These are phyloP conservation scores for Phascolomyces articulosus DNA, from an alignment of 371 early-diverging fungal species.

Conservation along the genomic window DNA sequence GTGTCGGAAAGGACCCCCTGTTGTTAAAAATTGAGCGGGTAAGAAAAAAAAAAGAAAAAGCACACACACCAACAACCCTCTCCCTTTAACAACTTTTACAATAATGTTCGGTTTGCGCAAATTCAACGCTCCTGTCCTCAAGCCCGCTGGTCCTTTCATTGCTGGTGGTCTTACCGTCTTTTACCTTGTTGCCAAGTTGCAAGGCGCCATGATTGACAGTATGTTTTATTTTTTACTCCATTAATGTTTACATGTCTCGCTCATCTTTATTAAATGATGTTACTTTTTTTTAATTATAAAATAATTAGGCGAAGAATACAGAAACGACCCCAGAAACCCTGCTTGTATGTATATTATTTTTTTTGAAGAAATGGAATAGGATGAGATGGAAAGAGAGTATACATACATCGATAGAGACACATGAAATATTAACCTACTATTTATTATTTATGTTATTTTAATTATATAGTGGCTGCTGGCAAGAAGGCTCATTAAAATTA, in stretches of 20 bases:
- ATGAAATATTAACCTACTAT: background rate
- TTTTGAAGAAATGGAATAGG: background rate
- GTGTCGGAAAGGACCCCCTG: no score
- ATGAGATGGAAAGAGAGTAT: no score
- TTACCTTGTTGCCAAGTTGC: slow-evolving; percentile 52
- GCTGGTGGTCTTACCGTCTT: slow-evolving; percentile 45
- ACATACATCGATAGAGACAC: no score
- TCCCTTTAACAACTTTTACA: background rate
- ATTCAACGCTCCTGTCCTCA: slow-evolving; percentile 51
- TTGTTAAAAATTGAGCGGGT: no score
- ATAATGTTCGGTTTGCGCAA: slow-evolving; percentile 60
- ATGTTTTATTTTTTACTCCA: slow-evolving; percentile 11
- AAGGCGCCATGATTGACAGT: slow-evolving; percentile 57
- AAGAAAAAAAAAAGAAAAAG: no score
- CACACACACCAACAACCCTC: no score
- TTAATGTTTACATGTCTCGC: background rate
- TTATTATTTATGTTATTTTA: slow-evolving; percentile 11
- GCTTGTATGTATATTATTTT: slow-evolving; percentile 46
- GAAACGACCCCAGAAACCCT: slow-evolving; percentile 63
- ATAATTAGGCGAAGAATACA: slow-evolving; percentile 48
- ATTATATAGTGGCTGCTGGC: slow-evolving; percentile 47
- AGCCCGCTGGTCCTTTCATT: slow-evolving; percentile 54
- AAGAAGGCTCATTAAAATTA: slow-evolving; percentile 60
- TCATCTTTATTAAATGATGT: background rate
- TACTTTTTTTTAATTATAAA: background rate